Evolutionary conservation across 352 stramenopile genomes (phyloP).

Genomic region (Globisporangium cylindrosporum): DNA sequence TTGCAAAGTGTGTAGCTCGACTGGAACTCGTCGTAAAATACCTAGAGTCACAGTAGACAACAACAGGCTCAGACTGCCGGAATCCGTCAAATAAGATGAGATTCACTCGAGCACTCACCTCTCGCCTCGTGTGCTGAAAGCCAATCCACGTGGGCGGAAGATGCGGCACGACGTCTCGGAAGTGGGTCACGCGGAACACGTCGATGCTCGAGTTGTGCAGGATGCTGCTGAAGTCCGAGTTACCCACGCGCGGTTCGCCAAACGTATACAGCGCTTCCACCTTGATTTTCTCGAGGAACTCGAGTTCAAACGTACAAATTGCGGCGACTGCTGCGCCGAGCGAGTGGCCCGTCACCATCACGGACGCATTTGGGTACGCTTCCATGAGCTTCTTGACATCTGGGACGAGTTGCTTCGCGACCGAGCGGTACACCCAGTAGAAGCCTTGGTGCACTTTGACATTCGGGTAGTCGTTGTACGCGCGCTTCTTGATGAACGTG

Average conservation of each 20-base stretch:
- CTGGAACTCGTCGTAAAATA: conserved; percentile 84
- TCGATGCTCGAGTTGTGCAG: conserved; percentile 54
- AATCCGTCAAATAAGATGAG: no score
- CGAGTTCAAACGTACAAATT: conserved; percentile 74
- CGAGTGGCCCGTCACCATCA: conserved; percentile 76
- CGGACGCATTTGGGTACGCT: conserved; percentile 35
- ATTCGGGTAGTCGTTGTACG: conserved; percentile 55
- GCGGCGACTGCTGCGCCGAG: conserved; percentile 67
- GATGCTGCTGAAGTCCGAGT: conserved; percentile 53
- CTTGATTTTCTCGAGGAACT: conserved; percentile 53
- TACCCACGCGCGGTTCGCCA: conserved; percentile 74
- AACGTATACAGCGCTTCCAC: conserved; percentile 69
- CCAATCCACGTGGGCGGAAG: conserved; percentile 73
- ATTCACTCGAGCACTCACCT: conserved; percentile 32
- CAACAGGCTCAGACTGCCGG: not conserved
- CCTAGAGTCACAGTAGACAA: conserved; percentile 25
- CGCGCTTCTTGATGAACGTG: conserved; percentile 72
- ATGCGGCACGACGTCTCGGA: conserved; percentile 73
- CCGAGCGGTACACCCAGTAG: conserved; percentile 75
- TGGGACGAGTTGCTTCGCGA: conserved; percentile 46
- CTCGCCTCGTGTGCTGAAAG: conserved; percentile 68
- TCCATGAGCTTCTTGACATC: conserved; percentile 30
- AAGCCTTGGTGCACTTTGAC: conserved; percentile 77
- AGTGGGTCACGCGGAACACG: conserved; percentile 77
- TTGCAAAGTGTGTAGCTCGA: conserved; percentile 58